These are phyloP conservation scores for Ascochyta fabae DNA, from an alignment of 2,329 filamentous ascomycete genomes.

Conservation along the genomic window DNA sequence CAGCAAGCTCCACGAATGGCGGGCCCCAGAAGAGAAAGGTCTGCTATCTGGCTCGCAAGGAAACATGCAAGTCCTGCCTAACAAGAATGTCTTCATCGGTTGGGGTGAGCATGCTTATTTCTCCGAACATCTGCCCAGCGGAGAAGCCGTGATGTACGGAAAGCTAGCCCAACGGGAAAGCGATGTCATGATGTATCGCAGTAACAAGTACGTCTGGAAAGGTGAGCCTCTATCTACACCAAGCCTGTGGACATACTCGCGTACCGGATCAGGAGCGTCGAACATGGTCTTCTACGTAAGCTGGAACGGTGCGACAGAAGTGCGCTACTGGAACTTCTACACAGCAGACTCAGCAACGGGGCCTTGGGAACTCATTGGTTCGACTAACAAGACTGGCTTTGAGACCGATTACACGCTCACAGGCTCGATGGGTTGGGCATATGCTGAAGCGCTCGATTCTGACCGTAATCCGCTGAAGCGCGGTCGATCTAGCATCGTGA, in stretches of 20 bases:
- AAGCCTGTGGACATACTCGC: conserved; percentile 14
- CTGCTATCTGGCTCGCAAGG: conserved; percentile 47
- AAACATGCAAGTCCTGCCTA: conserved; percentile 51
- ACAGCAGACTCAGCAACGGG: conserved; percentile 4
- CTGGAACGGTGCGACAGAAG: conserved; percentile 42
- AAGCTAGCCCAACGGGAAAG: conserved; percentile 10
- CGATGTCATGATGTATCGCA: conserved; percentile 49
- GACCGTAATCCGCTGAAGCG: conserved; percentile 5
- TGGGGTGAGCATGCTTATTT: conserved; percentile 58
- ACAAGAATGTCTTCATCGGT: conserved; percentile 56
- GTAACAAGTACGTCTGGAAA: conserved; percentile 42
- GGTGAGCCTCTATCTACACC: conserved; percentile 31
- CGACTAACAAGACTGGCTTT: conserved; percentile 8
- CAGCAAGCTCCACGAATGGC: conserved; percentile 27
- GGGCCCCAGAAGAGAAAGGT: conserved; percentile 27
- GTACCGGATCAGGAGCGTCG: background rate
- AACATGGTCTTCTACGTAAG: conserved; percentile 31
- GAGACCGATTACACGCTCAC: conserved; percentile 5
- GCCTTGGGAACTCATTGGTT: conserved; percentile 4
- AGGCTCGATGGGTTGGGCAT: conserved; percentile 8
- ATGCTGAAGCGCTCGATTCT: conserved; percentile 10
- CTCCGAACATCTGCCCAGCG: conserved; percentile 55
- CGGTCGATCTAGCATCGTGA: conserved; percentile 8
- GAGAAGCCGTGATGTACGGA: conserved; percentile 46
- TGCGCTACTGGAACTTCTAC: conserved; percentile 41